A percentile compares a stretch with the other conserved stretches of the same genome.
These are phyloP conservation scores for Penicillium malachiteum DNA, from an alignment of 495 filamentous ascomycete genomes.

Conservation along the genomic window DNA sequence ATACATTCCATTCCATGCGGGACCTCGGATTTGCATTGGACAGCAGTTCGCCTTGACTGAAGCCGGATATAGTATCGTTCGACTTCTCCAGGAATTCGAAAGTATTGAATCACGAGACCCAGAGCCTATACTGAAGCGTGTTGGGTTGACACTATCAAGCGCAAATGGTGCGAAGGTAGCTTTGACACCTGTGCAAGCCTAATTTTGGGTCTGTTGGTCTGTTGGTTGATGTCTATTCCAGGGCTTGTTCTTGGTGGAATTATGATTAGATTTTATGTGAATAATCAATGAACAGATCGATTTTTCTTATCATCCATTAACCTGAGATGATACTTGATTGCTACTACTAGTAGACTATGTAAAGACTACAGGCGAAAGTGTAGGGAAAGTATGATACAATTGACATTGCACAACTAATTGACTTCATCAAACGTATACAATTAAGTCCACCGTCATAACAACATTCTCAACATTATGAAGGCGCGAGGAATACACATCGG, in stretches of 20 bases:
- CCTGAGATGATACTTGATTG: not conserved
- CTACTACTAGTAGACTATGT: not conserved
- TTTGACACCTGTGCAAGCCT: not conserved
- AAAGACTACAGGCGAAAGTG: not conserved
- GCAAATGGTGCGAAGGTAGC: not conserved
- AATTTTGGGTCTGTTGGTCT: no score
- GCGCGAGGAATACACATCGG: conserved; percentile 20
- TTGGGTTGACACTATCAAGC: not conserved
- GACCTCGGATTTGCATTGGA: conserved; percentile 72
- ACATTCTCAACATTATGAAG: conserved; percentile 15
- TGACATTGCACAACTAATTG: not conserved
- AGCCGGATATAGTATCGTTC: conserved; percentile 42
- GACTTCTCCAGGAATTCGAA: conserved; percentile 7
- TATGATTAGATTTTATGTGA: no score
- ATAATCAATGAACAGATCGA: no score
- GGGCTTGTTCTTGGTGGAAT: no score
- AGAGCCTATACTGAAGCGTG: not conserved
- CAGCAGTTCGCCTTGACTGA: conserved; percentile 52
- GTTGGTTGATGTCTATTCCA: no score
- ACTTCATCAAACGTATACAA: not conserved
- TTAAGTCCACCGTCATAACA: conserved; percentile 12
- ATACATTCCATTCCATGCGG: conserved; percentile 45
- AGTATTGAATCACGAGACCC: not conserved
- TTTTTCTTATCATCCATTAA: no score
- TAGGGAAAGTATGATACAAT: not conserved